Conservation (phyloP, 1,139 yeast species). For the Debaryomycetaceae sp. region DNA sequence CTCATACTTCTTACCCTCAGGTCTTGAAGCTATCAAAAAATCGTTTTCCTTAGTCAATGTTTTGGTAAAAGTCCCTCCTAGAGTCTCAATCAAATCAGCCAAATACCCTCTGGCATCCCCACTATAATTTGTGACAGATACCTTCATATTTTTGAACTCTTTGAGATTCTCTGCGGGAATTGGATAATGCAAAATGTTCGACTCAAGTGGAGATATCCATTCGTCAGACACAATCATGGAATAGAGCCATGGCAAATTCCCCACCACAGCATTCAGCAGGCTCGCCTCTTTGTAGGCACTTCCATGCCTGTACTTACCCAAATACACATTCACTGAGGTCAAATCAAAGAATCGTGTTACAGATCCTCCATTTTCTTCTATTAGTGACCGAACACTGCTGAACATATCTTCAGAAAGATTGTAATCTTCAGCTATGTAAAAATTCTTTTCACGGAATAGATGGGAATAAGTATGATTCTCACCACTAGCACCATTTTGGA, state of each 20-base stretch:
- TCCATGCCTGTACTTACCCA: conserved; percentile 66
- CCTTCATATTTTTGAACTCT: conserved; percentile 48
- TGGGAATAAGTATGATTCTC: neutral
- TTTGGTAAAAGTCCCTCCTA: conserved; percentile 79
- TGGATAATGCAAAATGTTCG: conserved; percentile 69
- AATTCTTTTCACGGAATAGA: conserved; percentile 21
- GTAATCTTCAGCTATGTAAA: conserved; percentile 33
- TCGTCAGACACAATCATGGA: conserved; percentile 53
- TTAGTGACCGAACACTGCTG: conserved; percentile 23
- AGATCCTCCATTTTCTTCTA: conserved; percentile 32
- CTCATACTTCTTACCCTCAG: conserved; percentile 68
- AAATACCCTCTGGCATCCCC: conserved; percentile 81
- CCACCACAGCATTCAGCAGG: conserved; percentile 34
- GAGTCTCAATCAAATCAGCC: conserved; percentile 55
- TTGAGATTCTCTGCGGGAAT: conserved; percentile 51
- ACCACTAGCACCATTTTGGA: neutral
- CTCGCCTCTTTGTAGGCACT: conserved; percentile 32
- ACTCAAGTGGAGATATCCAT: conserved; percentile 55
- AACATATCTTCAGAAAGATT: conserved; percentile 28
- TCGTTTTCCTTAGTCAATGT: conserved; percentile 67
- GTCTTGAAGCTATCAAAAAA: conserved; percentile 65
- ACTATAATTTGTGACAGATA: conserved; percentile 75
- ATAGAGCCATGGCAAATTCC: conserved; percentile 73
- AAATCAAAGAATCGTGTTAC: conserved; percentile 15
- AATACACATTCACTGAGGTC: conserved; percentile 49